These are phyloP conservation scores for Fusarium equiseti DNA, from an alignment of 2,329 filamentous ascomycete genomes.

Conservation along the genomic window DNA sequence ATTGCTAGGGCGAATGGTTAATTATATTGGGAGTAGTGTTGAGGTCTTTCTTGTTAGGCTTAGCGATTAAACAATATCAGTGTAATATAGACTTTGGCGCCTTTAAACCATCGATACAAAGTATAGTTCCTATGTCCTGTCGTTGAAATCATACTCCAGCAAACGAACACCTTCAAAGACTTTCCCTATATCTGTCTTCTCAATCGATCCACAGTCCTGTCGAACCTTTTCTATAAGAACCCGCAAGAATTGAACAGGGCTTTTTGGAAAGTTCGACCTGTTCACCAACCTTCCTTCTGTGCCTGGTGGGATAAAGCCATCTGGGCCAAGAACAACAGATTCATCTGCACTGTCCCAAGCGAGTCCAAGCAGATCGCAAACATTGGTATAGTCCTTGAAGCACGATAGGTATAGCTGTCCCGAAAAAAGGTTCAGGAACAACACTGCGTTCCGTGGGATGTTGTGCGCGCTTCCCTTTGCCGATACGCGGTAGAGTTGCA, in stretches of 20 bases:
- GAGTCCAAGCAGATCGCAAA: constrained; percentile 66
- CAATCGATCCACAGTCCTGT: constrained; percentile 53
- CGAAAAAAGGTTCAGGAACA: constrained; percentile 73
- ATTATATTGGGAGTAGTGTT: too few relatives aligned
- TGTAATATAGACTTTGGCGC: too few relatives aligned
- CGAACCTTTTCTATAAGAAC: constrained; percentile 54
- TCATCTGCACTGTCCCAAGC: too few relatives aligned
- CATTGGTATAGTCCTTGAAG: constrained; percentile 64
- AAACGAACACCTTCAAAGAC: constrained; percentile 52
- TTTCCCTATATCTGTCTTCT: constrained; percentile 57
- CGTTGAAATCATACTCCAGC: constrained; percentile 33
- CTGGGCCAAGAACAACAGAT: constrained; percentile 27
- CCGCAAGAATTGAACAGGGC: constrained; percentile 55
- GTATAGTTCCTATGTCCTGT: background rate
- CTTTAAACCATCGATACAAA: too few relatives aligned
- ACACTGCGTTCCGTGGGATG: too few relatives aligned
- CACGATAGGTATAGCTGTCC: constrained; percentile 73
- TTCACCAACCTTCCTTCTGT: constrained; percentile 13
- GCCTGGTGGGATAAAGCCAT: constrained; percentile 52
- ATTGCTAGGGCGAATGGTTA: too few relatives aligned
- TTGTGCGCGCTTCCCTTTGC: too few relatives aligned
- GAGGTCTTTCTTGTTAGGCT: too few relatives aligned
- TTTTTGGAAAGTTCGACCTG: constrained; percentile 46
- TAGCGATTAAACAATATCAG: too few relatives aligned
- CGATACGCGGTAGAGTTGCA: constrained; percentile 41